A percentile compares a stretch with the other conserved stretches of the same genome.
These are phyloP conservation scores for Saccharomycopsis javanensis DNA, from an alignment of 805 yeast species.

Conservation along the genomic window DNA sequence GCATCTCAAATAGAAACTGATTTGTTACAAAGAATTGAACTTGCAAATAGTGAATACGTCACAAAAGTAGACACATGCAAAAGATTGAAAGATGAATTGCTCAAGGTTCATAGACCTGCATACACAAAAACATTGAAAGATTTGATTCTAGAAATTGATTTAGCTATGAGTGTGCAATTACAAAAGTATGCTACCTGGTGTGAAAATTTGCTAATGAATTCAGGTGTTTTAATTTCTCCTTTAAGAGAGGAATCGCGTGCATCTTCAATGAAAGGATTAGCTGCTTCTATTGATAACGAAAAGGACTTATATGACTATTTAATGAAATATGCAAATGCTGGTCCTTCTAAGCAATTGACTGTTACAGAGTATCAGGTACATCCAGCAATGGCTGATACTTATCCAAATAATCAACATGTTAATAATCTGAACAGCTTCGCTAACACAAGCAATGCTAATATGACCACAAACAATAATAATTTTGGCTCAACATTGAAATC, in stretches of 20 bases:
- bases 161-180: conserved; percentile 80
- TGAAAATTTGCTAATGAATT: conserved; percentile 73
- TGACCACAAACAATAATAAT: neutral
- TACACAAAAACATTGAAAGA: conserved; percentile 62
- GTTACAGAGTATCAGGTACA: conserved; percentile 69
- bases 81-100: conserved; percentile 61
- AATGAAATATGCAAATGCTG: conserved; percentile 34
- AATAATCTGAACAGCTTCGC: conserved; percentile 20
- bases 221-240: conserved; percentile 78
- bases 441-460: neutral
- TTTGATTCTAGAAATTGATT: conserved; percentile 76
- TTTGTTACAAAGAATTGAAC: conserved; percentile 64
- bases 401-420: neutral
- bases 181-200: conserved; percentile 83
- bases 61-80: conserved; percentile 65
- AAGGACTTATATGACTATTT: conserved; percentile 68
- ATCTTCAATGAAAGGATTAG: conserved; percentile 67
- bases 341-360: conserved; percentile 33
- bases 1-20: conserved; percentile 83
- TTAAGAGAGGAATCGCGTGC: conserved; percentile 41
- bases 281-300: conserved; percentile 74
- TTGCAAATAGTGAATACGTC: conserved; percentile 81
- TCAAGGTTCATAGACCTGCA: conserved; percentile 68
- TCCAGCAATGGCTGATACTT: conserved; percentile 40
- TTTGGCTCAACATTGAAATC: neutral